Evolutionary conservation across 2,329 filamentous ascomycete species (phyloP).

Genomic region (Aspergillus quadrilineatus): DNA sequence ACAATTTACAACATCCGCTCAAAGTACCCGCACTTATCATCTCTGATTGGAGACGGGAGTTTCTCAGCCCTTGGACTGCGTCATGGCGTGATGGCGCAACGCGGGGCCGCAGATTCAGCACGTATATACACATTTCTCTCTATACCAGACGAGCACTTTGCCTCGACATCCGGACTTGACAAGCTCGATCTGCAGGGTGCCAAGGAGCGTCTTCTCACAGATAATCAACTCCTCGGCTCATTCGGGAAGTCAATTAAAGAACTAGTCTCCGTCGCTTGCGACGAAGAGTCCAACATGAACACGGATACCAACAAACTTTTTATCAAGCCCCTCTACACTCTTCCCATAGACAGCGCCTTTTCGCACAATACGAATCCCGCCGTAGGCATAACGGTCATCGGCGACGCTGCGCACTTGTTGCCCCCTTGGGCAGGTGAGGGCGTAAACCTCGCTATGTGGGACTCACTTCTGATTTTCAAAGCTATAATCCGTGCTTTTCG

Average conservation of each 20-base stretch:
- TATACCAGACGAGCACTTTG: conserved; percentile 6
- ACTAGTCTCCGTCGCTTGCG: conserved; percentile 23
- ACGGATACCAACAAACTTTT: neutral
- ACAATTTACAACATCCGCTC: conserved; percentile 22
- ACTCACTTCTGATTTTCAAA: conserved; percentile 23
- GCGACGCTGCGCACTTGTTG: conserved; percentile 35
- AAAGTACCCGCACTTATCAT: conserved; percentile 24
- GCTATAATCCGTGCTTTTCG: conserved; percentile 14
- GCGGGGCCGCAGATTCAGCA: conserved; percentile 22
- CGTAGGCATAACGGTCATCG: conserved; percentile 24
- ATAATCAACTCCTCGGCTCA: neutral
- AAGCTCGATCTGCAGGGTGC: neutral
- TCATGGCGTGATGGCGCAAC: conserved; percentile 30
- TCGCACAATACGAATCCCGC: conserved; percentile 12
- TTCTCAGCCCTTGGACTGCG: conserved; percentile 27
- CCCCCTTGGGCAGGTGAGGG: conserved; percentile 31
- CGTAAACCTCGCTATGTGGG: conserved; percentile 31
- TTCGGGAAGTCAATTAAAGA: conserved; percentile 17
- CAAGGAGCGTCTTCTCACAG: neutral
- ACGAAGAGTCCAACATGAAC: conserved; percentile 14
- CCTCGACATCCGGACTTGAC: neutral
- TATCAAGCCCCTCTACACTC: conserved; percentile 22
- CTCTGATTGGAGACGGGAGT: conserved; percentile 27
- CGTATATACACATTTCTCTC: conserved; percentile 27
- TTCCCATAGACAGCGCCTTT: conserved; percentile 24